phyloP scores from a whole-genome alignment of 2,329 filamentous ascomycete genomes.

The Calcarisporium arbuscula region DNA sequence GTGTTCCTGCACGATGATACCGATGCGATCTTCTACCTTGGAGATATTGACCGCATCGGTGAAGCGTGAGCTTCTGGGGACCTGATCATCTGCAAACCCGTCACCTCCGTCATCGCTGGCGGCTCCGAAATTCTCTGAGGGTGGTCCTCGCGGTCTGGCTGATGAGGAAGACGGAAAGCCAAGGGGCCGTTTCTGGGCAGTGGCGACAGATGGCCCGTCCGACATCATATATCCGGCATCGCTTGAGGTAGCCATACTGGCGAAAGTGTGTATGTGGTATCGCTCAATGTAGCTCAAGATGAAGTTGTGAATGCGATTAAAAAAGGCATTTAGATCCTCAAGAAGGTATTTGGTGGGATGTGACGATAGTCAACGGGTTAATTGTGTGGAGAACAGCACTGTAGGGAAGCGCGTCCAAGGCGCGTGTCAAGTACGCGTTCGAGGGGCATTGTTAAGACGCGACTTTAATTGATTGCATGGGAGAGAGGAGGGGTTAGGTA shows the following conservation, averaged over 20 bases:
- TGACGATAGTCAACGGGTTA: no score
- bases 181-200: slow-evolving; percentile 34
- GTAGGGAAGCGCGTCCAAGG: slow-evolving; percentile 15
- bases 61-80: slow-evolving; percentile 45
- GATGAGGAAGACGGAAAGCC: slow-evolving; percentile 45
- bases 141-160: slow-evolving; percentile 50
- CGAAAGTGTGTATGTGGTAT: background rate
- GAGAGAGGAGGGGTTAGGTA: background rate
- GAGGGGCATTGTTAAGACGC: slow-evolving; percentile 22
- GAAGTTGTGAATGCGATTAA: slow-evolving; percentile 5
- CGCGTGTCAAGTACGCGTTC: slow-evolving; percentile 25
- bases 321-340: no score
- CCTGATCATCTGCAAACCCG: slow-evolving; percentile 59
- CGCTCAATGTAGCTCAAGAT: background rate
- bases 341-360: no score
- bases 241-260: slow-evolving; percentile 46
- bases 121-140: slow-evolving; percentile 54
- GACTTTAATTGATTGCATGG: slow-evolving; percentile 36
- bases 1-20: slow-evolving; percentile 65
- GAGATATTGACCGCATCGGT: slow-evolving; percentile 50
- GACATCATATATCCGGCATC: slow-evolving; percentile 53
- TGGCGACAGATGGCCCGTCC: slow-evolving; percentile 40
- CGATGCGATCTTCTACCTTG: slow-evolving; percentile 69
- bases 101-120: slow-evolving; percentile 57
- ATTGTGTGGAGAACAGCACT: no score